Conservation (phyloP, 805 yeast genomes). For the Candida corydali region DNA sequence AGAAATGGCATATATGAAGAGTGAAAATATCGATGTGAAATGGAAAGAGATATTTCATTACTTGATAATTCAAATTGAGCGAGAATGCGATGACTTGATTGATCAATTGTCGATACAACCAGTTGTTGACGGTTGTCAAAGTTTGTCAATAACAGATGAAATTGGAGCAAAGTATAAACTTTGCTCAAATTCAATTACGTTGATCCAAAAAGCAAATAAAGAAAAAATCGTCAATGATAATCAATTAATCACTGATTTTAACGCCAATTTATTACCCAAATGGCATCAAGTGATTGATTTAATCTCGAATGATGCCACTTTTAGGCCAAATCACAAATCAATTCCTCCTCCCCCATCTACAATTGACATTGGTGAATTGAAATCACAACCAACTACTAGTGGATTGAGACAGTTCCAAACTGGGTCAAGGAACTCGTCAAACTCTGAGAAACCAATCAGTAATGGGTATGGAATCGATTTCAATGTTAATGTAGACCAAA, state of each 20-base stretch:
- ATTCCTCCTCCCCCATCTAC: background rate
- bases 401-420: conserved; percentile 19
- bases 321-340: background rate
- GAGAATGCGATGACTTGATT: conserved; percentile 17
- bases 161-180: conserved; percentile 31
- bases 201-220: conserved; percentile 29
- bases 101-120: conserved; percentile 13
- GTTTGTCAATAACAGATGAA: conserved; percentile 18
- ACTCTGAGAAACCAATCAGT: conserved; percentile 3
- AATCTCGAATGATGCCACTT: background rate
- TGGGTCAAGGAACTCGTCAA: conserved; percentile 6
- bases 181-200: conserved; percentile 34
- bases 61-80: conserved; percentile 39
- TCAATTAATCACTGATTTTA: conserved; percentile 18
- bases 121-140: background rate
- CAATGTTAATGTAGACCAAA: conserved; percentile 22
- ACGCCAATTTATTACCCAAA: conserved; percentile 20
- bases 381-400: background rate
- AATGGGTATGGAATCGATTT: conserved; percentile 18
- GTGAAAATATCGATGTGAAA: conserved; percentile 46
- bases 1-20: conserved; percentile 39
- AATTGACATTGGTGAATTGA: conserved; percentile 5
- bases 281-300: conserved; percentile 21
- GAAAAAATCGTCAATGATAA: conserved; percentile 36
- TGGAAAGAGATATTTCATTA: conserved; percentile 54